Percentiles rank a stretch among this genome's conserved stretches.
Conservation (phyloP, 257 asterid species). For the Solanum acaule region DNA sequence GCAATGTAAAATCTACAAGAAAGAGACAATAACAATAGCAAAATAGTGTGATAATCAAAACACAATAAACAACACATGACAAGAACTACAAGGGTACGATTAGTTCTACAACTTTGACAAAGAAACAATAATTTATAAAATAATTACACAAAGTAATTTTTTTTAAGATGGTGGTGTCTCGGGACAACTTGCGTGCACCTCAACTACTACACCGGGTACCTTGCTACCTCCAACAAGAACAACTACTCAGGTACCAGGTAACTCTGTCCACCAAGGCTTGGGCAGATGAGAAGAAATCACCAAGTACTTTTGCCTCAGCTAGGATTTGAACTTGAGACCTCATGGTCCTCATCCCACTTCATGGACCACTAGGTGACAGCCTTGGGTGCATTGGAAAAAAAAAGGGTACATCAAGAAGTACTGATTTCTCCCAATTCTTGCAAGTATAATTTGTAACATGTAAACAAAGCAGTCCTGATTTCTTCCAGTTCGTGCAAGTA, state of each 20-base stretch:
- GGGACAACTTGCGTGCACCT: not conserved
- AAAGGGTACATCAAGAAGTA: not conserved
- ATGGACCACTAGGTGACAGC: not conserved
- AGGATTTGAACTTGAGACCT: not conserved
- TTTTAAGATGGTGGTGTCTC: not conserved
- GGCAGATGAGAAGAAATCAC: not conserved
- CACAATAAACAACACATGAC: not conserved
- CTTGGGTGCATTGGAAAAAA: not conserved
- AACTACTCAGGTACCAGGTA: not conserved
- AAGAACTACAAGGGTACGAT: not conserved
- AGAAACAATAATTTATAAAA: not conserved
- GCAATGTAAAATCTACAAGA: not conserved
- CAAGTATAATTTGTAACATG: not conserved
- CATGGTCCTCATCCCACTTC: not conserved
- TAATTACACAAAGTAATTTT: not conserved
- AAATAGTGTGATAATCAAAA: not conserved
- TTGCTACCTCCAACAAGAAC: not conserved
- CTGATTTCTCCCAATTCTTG: not conserved
- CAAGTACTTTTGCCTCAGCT: not conserved
- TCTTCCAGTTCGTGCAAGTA: not conserved
- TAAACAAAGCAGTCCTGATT: not conserved
- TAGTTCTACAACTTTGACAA: not conserved
- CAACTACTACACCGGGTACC: not conserved
- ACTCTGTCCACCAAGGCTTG: not conserved
- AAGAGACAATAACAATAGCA: not conserved